Base-by-base conservation (phyloP, 73 alveolate genomes). In the Uronychia binucleata region DNA sequence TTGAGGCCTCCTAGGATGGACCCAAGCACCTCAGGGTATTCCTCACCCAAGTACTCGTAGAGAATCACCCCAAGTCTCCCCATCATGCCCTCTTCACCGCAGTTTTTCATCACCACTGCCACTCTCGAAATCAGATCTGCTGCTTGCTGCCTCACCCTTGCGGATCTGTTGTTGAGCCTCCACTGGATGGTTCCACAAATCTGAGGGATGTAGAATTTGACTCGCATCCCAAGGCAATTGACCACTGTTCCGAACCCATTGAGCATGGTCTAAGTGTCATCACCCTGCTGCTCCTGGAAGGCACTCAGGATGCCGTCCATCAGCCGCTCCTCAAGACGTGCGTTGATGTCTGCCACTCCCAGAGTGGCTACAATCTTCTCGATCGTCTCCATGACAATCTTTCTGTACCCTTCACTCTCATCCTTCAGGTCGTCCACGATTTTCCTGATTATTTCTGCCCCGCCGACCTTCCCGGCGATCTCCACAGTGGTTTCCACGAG, bases 1-100 rank as follows among this genome's bases (percentile, higher is more conserved):
- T 98, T 97, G 79, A 99, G 89, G 34, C 99, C 99, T 34, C 99
- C 99, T 79, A 99, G 94, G 67, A 98, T 97, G 58, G 99, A 96
- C 34, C 99, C 99, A 58, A 97, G 93, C 57, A 99, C 99, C 93
- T 99, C 99, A 32, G 99, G 99, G 88, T 97, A 99, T 94, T 99
- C 99, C 87, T 99, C 99, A 33, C 99, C 99, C 32, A 99, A 94
- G 88, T 98, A 96, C 90, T 99, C 99, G 83, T 97, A 96, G 67
- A 99, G 91, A 75, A 96, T 94, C 80, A 97, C 97, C 75, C 99
- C 99, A 80, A 98, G 95, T 95, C 98, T 93, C 35, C 95, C 97
- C 97, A 95, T 88, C 79, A 84, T 82, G 26, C 94, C 94, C 91
- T 99, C 99, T 91, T 99, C 99, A 46, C 99, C 98, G 87, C 99